These are phyloP conservation scores for Pyricularia sp. DNA, from an alignment of 2,329 filamentous ascomycete genomes.

Conservation along the genomic window DNA sequence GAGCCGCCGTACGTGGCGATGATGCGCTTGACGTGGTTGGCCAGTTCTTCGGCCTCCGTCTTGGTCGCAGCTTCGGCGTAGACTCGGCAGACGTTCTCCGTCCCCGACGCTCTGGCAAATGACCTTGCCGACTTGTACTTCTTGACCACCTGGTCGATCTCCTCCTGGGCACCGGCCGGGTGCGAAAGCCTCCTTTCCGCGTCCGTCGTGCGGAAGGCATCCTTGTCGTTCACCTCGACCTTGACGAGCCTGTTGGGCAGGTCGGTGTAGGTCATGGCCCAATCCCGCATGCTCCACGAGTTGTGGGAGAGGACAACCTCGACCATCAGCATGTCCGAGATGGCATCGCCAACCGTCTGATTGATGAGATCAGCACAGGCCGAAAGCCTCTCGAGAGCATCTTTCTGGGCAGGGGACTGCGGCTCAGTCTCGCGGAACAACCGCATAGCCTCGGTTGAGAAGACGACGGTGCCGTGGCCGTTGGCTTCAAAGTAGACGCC, in stretches of 20 bases:
- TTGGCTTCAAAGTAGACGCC: constrained; percentile 99
- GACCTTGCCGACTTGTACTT: constrained; percentile 84
- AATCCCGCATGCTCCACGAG: constrained; percentile 77
- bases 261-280: constrained; percentile 86
- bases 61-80: constrained; percentile 89
- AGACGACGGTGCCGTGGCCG: constrained; percentile 91
- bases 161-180: constrained; percentile 64
- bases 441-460: constrained; percentile 71
- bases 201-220: constrained; percentile 80
- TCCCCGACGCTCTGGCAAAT: constrained; percentile 87
- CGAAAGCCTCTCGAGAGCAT: constrained; percentile 71
- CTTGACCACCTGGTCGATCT: constrained; percentile 76
- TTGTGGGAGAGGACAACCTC: constrained; percentile 96
- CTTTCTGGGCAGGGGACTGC: constrained; percentile 82
- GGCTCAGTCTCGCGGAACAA: constrained; percentile 69
- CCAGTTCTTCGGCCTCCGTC: constrained; percentile 81
- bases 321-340: constrained; percentile 91
- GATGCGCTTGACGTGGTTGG: constrained; percentile 65
- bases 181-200: constrained; percentile 79
- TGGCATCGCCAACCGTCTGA: constrained; percentile 91
- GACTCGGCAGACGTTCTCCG: constrained; percentile 89
- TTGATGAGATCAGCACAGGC: constrained; percentile 89
- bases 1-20: constrained; percentile 45
- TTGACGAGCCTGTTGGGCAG: constrained; percentile 91
- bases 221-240: constrained; percentile 78